Evolutionary conservation across 169 alveolate species (phyloP).

Genomic region (Cryptosporidium parvum): DNA sequence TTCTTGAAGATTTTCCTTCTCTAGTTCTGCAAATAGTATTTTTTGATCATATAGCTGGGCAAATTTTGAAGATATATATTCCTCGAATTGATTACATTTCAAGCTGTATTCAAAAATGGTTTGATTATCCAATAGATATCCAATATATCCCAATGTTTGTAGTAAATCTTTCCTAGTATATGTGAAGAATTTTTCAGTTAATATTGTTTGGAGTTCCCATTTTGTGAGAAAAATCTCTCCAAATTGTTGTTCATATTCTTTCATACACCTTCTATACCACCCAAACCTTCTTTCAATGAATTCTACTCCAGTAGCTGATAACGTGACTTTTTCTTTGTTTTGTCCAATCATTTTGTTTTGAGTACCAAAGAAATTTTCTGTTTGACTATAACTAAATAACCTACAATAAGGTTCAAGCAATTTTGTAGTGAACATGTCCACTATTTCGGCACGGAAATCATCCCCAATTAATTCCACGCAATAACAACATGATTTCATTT

Average conservation of each 20-base stretch:
- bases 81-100: constrained; percentile 54
- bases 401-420: constrained; percentile 42
- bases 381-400: constrained; percentile 13
- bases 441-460: constrained; percentile 36
- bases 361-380: constrained; percentile 25
- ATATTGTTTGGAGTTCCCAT: constrained; percentile 21
- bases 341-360: constrained; percentile 1
- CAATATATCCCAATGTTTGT: constrained; percentile 56
- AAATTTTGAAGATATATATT: constrained; percentile 33
- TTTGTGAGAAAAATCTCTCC: constrained; percentile 48
- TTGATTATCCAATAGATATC: constrained; percentile 1
- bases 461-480: constrained; percentile 51
- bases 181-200: constrained; percentile 43
- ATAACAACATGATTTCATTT: constrained; percentile 68
- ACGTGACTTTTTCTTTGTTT: not conserved
- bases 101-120: constrained; percentile 37
- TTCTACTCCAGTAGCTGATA: constrained; percentile 24
- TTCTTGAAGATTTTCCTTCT: constrained; percentile 10
- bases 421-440: constrained; percentile 30
- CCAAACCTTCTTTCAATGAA: constrained; percentile 62
- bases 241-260: constrained; percentile 74
- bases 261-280: constrained; percentile 63
- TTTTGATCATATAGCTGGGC: constrained; percentile 45
- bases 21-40: constrained; percentile 30
- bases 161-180: constrained; percentile 37